Base-by-base conservation (phyloP, 1,284 basidiomycete species). In the Cutaneotrichosporon cavernicola region DNA sequence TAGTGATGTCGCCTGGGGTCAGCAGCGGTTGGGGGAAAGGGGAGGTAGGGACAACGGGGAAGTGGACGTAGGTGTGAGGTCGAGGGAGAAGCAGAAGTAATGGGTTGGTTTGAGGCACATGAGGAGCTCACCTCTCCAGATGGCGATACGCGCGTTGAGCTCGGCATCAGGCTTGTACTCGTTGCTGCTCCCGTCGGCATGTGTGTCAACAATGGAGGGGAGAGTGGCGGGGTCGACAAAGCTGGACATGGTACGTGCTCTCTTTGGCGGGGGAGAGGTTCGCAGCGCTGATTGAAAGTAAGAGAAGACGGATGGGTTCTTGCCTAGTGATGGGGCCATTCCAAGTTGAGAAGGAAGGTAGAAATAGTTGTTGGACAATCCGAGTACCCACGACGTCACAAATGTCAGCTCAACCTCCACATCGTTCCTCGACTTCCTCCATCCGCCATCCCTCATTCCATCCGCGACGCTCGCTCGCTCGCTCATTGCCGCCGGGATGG, bases 41-140 rank as follows among this genome's bases (percentile, higher is more conserved):
- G 4, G 13, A 13, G 40, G 40, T 16, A 43, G 14, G 16, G 26
- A 50, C 21, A 21, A 8, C 21, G n/a, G 5, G 30, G 30, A 21
- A 2, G 55, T 11, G 65, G 13, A 26, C 26, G 26, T 26, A 26
- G 26, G 26, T 26, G 34, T 13, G 34, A 36, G 34, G 8, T 36
- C 34, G 34, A 36, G 34, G 26, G 34, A 36, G 34, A 36, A 13
- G 34, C 7, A 8, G 34, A 36, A 13, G 8, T 36, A 13, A 78
- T 77, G 43, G n/a, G 65, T 63, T 58, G 61, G 65, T 53, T 21
- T 6, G 21, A 4, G 21, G 22, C 14, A 14, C 14, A 13, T 64
- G 69, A 3, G 9, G 8, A 38, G 31, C 58, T 61, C 65, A 76
- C 77, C 76, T 40, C 70, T 58, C 76, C 76, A 77, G 40, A 80